Base-by-base conservation (phyloP, 805 yeast genomes). In the Starmerella bacillaris region DNA sequence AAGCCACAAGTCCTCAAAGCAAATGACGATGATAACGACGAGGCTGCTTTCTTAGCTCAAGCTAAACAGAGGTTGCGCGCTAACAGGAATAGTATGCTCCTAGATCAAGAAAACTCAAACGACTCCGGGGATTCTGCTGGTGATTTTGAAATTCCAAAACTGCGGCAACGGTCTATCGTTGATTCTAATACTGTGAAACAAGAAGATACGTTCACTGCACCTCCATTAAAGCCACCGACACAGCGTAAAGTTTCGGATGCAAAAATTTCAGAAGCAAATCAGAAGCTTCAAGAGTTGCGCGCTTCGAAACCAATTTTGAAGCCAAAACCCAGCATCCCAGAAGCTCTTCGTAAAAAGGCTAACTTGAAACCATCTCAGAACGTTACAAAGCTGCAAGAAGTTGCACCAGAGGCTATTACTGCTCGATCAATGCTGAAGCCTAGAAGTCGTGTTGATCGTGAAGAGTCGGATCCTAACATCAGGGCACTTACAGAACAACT, bases 401-500 rank as follows among this genome's bases (percentile, higher is more conserved):
- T 31, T 5, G n/a, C 15, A 4, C 12, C 38, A 3, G 40, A 41
- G 21, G 40, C 39, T 2, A 35, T 30, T 9, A 27, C 18, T 14
- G 33, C 21, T 5, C 31, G 14, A 15, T 14, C 35, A 19, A 8
- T 14, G 15, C 18, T 34, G 30, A 31, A 24, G 18, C 38, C 46
- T 18, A 39, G 37, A 5, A 18, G 37, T 7, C 15, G 22, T 3
- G 11, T 38, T 14, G 36, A 21, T 3, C 40, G 18, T 21, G 39
- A 41, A 3, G 33, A 20, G 18, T 22, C n/a, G 18, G 46, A 41
- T 28, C 39, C 46, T 18, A 33, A 35, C 20, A 24, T 28, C 32
- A 21, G 18, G 15, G 48, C 44, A 2, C 37, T 44, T 9, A 35
- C 48, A 7, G 39, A 31, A 7, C 44, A 43, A 31, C 35, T 44